Evolutionary conservation across 345 rosid genomes (phyloP).

Genomic region (Lepidium didymum): DNA sequence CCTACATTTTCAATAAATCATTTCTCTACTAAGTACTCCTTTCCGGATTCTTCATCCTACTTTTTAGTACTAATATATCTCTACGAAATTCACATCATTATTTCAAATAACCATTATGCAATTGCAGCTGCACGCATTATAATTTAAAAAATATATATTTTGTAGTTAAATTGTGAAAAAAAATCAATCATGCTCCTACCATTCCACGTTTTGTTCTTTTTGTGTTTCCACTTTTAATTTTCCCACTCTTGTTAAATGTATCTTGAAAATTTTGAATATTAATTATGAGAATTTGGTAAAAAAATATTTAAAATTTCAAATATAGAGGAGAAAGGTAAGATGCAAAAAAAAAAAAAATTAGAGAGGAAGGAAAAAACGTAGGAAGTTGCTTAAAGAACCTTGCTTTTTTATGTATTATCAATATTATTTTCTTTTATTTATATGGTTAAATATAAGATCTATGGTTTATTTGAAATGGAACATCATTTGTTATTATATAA

Average conservation of each 20-base stretch:
- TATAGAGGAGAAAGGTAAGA: not conserved
- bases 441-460: not conserved
- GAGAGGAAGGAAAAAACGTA: slow-evolving; percentile 19
- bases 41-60: not conserved
- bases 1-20: slow-evolving; percentile 9
- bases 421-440: not conserved
- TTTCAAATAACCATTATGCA: not conserved
- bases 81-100: not conserved
- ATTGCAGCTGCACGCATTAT: too few relatives aligned
- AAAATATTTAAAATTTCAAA: not conserved
- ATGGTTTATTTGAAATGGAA: not conserved
- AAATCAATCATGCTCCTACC: too few relatives aligned
- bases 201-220: too few relatives aligned
- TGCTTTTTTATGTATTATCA: not conserved
- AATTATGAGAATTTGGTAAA: not conserved
- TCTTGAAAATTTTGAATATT: too few relatives aligned
- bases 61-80: too few relatives aligned
- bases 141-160: too few relatives aligned
- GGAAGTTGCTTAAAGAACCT: slow-evolving; percentile 27
- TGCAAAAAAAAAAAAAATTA: not conserved
- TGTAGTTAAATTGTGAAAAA: too few relatives aligned
- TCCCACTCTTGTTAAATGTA: too few relatives aligned
- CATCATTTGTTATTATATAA: not conserved
- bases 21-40: slow-evolving; percentile 9
- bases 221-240: too few relatives aligned